Conservation (phyloP, 345 rosid species). For the Arabidopsis thaliana region DNA sequence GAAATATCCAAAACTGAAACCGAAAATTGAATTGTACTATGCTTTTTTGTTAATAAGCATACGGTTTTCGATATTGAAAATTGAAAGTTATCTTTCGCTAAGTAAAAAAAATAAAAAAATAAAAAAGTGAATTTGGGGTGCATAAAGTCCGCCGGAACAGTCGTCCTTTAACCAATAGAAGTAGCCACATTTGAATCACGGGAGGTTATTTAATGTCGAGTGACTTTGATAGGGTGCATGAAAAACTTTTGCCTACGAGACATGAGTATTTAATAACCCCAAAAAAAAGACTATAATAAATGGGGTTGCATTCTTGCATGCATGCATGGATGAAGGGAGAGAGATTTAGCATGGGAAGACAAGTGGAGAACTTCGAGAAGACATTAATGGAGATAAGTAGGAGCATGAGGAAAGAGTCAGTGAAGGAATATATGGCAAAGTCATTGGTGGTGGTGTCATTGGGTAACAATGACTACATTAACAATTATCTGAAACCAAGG, state of each 20-base stretch:
- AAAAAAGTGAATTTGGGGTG: neutral
- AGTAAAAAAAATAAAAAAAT: too few relatives aligned
- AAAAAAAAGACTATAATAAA: neutral
- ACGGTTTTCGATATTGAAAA: neutral
- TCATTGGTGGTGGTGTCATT: slow-evolving; percentile 65
- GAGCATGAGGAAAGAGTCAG: slow-evolving; percentile 30
- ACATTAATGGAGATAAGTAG: slow-evolving; percentile 57
- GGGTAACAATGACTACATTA: slow-evolving; percentile 86
- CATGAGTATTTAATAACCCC: slow-evolving; percentile 22
- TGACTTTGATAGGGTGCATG: slow-evolving; percentile 34
- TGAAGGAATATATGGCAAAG: slow-evolving; percentile 47
- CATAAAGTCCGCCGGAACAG: neutral
- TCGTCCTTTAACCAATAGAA: neutral
- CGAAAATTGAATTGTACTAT: neutral
- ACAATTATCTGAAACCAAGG: slow-evolving; percentile 71
- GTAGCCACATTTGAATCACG: neutral
- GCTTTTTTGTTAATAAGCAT: neutral
- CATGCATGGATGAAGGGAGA: slow-evolving; percentile 63
- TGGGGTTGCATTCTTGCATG: slow-evolving; percentile 15
- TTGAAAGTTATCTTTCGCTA: neutral
- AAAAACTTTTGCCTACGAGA: neutral
- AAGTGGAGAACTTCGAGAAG: slow-evolving; percentile 61
- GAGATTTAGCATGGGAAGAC: slow-evolving; percentile 63
- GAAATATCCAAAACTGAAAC: neutral
- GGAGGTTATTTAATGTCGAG: slow-evolving; percentile 2